Percentiles rank a stretch among this genome's conserved stretches.
phyloP scores from a whole-genome alignment of 2,329 filamentous ascomycete genomes.

The Claviceps digitariae region DNA sequence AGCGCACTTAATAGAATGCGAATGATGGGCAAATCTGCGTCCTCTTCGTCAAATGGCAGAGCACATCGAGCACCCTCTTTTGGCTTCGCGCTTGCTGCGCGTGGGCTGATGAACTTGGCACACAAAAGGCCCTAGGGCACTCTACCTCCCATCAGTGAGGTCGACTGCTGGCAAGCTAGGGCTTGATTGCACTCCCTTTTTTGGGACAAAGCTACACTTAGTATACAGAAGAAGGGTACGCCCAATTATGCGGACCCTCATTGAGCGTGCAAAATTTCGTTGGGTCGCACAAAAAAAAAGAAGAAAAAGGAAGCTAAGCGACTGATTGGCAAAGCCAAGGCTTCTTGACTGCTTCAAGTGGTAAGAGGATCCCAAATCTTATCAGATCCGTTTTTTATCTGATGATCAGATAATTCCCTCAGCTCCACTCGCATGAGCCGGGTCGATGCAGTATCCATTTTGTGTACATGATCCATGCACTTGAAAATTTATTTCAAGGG shows the following conservation, averaged over 20 bases:
- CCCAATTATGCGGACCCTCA: not conserved
- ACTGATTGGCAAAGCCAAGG: not conserved
- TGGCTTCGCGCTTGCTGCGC: no score
- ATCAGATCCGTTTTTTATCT: slow-evolving; percentile 34
- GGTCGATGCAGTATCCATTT: not conserved
- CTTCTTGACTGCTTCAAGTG: not conserved
- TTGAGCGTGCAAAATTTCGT: not conserved
- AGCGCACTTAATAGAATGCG: no score
- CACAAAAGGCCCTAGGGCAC: no score
- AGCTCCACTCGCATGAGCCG: slow-evolving; percentile 16
- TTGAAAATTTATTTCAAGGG: not conserved
- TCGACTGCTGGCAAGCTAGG: not conserved
- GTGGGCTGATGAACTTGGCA: no score
- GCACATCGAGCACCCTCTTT: no score
- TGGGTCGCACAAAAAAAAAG: not conserved
- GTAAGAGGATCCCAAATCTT: slow-evolving; percentile 16
- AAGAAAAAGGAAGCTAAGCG: not conserved
- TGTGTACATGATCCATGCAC: not conserved
- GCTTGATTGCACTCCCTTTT: not conserved
- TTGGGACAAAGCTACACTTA: not conserved
- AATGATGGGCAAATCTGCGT: no score
- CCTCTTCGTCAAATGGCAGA: no score
- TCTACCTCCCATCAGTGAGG: no score
- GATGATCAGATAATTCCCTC: slow-evolving; percentile 40
- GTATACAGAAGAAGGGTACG: not conserved